A percentile compares a stretch with the other conserved stretches of the same genome.
Conservation (phyloP, 257 asterid species). For the Penstemon eatonii region DNA sequence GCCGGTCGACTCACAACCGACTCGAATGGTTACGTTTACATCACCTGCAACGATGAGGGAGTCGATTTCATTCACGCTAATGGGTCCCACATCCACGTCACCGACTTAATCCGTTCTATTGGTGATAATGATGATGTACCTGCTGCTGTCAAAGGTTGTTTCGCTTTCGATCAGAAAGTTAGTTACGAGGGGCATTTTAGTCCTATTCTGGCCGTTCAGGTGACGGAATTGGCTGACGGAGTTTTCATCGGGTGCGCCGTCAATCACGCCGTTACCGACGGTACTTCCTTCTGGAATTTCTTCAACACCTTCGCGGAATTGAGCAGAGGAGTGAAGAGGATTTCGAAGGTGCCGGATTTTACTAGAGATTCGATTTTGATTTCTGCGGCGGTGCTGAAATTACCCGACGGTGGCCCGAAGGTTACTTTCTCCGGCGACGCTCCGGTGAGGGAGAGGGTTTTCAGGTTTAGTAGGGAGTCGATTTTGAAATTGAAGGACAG, state of each 20-base stretch:
- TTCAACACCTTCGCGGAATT: conserved; percentile 63
- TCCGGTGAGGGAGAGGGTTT: conserved; percentile 63
- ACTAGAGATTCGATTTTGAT: conserved; percentile 60
- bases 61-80: conserved; percentile 51
- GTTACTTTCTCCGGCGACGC: conserved; percentile 52
- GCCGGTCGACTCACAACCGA: conserved; percentile 70
- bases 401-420: conserved; percentile 58
- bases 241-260: conserved; percentile 65
- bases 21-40: conserved; percentile 46
- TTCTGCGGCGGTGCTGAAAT: conserved; percentile 49
- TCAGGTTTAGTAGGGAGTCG: conserved; percentile 62
- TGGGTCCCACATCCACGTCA: conserved; percentile 36
- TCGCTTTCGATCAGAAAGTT: conserved; percentile 46
- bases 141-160: conserved; percentile 40
- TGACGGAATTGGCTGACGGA: conserved; percentile 71
- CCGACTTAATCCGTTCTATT: conserved; percentile 33
- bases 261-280: conserved; percentile 67
- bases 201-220: conserved; percentile 60
- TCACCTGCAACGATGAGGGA: conserved; percentile 59
- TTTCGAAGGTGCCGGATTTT: conserved; percentile 56
- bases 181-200: conserved; percentile 55
- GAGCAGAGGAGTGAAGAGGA: conserved; percentile 43
- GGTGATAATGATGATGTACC: conserved; percentile 39
- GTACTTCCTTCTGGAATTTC: conserved; percentile 71
- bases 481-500: conserved; percentile 51